phyloP scores from a whole-genome alignment of 495 filamentous ascomycete species.

The Trichoderma orchidacearum region DNA sequence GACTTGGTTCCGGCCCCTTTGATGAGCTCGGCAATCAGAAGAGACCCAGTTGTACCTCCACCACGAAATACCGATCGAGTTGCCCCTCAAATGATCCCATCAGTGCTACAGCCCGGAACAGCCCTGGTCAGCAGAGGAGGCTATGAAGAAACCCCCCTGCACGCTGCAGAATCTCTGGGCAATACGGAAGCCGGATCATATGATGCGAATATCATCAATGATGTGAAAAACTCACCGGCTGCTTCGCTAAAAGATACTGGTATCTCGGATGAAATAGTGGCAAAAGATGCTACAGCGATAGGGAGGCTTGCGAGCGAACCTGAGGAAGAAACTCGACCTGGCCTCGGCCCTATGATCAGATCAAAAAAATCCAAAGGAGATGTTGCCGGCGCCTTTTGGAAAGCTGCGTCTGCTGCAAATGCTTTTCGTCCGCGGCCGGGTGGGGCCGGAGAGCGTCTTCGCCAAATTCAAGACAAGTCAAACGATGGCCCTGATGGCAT shows the following conservation, averaged over 20 bases:
- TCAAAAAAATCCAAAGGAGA: conserved; percentile 48
- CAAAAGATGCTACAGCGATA: background rate
- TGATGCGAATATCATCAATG: background rate
- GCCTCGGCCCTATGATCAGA: conserved; percentile 85
- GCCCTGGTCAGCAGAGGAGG: background rate
- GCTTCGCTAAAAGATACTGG: background rate
- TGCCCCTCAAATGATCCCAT: conserved; percentile 21
- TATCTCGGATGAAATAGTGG: background rate
- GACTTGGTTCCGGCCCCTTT: conserved; percentile 39
- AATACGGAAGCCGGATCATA: background rate
- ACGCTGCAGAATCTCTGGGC: background rate
- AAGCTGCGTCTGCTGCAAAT: conserved; percentile 54
- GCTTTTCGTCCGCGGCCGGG: conserved; percentile 78
- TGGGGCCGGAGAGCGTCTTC: conserved; percentile 62
- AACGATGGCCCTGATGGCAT: conserved; percentile 69
- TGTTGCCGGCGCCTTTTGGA: conserved; percentile 65
- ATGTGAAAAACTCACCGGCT: background rate
- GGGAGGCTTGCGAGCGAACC: background rate
- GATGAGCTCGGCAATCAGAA: conserved; percentile 32
- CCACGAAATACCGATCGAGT: conserved; percentile 30
- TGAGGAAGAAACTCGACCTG: conserved; percentile 49
- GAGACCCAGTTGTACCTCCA: conserved; percentile 28
- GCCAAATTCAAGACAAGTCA: conserved; percentile 37
- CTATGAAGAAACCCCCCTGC: background rate
- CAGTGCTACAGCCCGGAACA: background rate